Base-by-base conservation (phyloP, 495 filamentous ascomycete genomes). In the Lasiosphaeria hispida region DNA sequence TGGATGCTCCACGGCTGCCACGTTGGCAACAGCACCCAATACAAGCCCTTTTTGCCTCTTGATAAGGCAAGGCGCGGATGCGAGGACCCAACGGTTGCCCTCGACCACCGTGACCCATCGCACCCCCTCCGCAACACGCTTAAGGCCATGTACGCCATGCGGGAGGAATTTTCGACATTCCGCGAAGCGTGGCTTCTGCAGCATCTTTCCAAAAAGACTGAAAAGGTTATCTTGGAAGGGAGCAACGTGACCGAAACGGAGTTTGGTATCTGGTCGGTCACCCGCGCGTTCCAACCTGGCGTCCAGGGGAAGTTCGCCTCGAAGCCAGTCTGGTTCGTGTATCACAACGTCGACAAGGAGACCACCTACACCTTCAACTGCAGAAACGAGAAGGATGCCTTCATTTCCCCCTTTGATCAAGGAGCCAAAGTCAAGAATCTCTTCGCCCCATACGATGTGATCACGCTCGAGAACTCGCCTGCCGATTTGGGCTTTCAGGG, bases 1-100 rank as follows among this genome's bases (percentile, higher is more conserved):
- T 90, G 87, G 87, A 82, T 83, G 58, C 74, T 79, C 3, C 87
- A 90, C 60, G 87, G 86, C 5, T 90, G 87, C 64, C 84, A 85
- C 36, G 55, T 60, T 55, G 84, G 43, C 80, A 90, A 57, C 55
- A 62, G 59, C 47, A 58, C 59, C 8, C 49, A 64, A 35, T 67
- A 58, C 49, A 49, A 55, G 36, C 52, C 48, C 40, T 67, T 5
- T 30, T 30, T 58, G 39, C 61, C 62, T 15, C 38, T 67, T 61
- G 76, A 82, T 6, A 60, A 64, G 0, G 77, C 84, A 48, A 78
- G 78, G 13, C 81, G 82, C 33, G 87, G 88, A 55, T 87, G 89
- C 62, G 75, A 83, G 2, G 86, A 90, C 66, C 84, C 86, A 80
- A 87, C 85, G 59, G 80, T 87, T 44, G 54, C 61, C 3, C 53